Base-by-base conservation (phyloP, 805 yeast species). In the Lipomyces lipofer region DNA sequence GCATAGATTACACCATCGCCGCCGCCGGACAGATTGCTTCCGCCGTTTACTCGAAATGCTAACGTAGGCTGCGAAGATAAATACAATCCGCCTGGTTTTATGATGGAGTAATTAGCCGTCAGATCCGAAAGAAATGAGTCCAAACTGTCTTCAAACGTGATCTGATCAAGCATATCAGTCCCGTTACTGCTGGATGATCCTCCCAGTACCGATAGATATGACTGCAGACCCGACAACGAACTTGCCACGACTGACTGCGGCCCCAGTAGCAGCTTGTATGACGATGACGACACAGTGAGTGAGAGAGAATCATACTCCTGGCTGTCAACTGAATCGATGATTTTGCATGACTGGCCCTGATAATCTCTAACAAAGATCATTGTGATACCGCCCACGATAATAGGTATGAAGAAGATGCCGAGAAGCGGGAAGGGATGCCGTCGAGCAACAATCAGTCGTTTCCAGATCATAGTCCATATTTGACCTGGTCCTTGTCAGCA, bases 81-180 rank as follows among this genome's bases (percentile, higher is more conserved):
- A 30, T 35, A 70, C 8, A 68, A 22, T 9, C 71, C 73, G 33
- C 73, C 73, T 1, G 73, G 73, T 24, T 56, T 50, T 10, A 65
- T 49, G 5, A 46, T 32, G 15, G 64, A 21, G 52, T 53, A 63
- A 47, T 68, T 66, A 3, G 56, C 47, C 13, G 36, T 24, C 21
- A 69, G 32, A 10, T 44, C 51, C 10, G 43, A 51, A 22, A 45
- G 30, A 29, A 67, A 68, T n/a, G 60, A 46, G 19, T 42, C 44
- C 17, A 35, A 49, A 13, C 61, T 51, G 29, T 58, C 40, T 9
- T 57, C 67, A 25, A 52, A 27, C 4, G 51, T 39, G 22, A 51
- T 2, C n/a, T 21, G 10, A 15, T 12, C 33, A n/a, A 39, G n/a
- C 36, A 25, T 30, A 10, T 15, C 7, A 28, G 22, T 28, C 19